A percentile compares a stretch with the other conserved stretches of the same genome.
These are phyloP conservation scores for Cyberlindnera saturnus DNA, from an alignment of 805 yeast species.

Conservation along the genomic window DNA sequence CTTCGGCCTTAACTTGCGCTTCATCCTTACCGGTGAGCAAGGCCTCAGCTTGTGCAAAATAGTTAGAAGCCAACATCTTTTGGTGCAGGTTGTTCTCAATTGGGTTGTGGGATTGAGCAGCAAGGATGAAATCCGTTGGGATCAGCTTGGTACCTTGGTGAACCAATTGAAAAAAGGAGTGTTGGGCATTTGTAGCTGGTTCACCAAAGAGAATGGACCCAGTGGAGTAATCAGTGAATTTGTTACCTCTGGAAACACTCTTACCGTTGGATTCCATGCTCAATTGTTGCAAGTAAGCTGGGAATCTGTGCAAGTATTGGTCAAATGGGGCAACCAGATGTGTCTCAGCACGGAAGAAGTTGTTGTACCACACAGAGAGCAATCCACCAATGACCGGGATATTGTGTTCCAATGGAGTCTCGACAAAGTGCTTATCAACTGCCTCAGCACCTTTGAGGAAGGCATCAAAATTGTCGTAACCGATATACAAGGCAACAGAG, in stretches of 20 bases:
- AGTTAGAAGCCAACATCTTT: constrained; percentile 97
- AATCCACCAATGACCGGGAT: constrained; percentile 93
- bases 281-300: constrained; percentile 97
- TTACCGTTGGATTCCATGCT: constrained; percentile 99
- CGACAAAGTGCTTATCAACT: constrained; percentile 82
- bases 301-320: constrained; percentile 98
- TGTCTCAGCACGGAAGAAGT: constrained; percentile 96
- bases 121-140: constrained; percentile 94
- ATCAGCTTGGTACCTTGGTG: constrained; percentile 98
- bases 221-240: constrained; percentile 89
- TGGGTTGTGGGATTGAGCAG: constrained; percentile 98
- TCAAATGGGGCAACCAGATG: constrained; percentile 98
- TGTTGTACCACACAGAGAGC: constrained; percentile 96
- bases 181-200: constrained; percentile 98
- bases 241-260: constrained; percentile 89
- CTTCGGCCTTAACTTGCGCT: constrained; percentile 80
- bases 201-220: constrained; percentile 96
- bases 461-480: constrained; percentile 86
- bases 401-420: constrained; percentile 82
- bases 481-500: constrained; percentile 91
- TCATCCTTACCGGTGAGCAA: constrained; percentile 92
- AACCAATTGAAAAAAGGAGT: constrained; percentile 97
- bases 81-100: constrained; percentile 91
- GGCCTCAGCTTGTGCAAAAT: constrained; percentile 97
- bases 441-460: constrained; percentile 98